A percentile compares a stretch with the other conserved stretches of the same genome.
phyloP scores from a whole-genome alignment of 305 asterid species.

The Solanum hybrid region DNA sequence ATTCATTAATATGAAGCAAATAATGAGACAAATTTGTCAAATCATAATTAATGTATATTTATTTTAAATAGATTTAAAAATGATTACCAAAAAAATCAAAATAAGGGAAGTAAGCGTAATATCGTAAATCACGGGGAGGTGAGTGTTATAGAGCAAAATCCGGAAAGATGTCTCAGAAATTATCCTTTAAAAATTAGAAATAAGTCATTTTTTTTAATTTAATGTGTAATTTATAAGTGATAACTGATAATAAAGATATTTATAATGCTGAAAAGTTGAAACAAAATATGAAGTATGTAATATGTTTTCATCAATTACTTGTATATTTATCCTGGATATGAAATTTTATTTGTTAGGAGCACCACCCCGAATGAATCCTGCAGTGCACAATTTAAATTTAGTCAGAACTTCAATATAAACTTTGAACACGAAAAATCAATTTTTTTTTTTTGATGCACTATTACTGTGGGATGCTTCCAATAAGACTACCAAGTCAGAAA shows the following conservation, averaged over 20 bases:
- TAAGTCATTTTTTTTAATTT: no score
- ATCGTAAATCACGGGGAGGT: neutral
- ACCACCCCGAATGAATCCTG: fast-evolving
- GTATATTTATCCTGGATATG: neutral
- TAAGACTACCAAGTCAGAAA: neutral
- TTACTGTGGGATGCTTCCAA: neutral
- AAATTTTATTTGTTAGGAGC: neutral
- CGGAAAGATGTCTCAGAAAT: fast-evolving
- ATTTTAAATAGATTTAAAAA: neutral
- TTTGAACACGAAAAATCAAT: fast-evolving
- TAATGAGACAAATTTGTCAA: neutral
- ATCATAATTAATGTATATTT: no score
- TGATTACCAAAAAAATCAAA: neutral
- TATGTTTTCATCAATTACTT: neutral
- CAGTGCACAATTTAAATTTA: neutral
- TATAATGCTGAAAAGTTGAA: neutral
- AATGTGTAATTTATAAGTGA: neutral
- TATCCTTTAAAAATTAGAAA: neutral
- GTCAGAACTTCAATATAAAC: fast-evolving
- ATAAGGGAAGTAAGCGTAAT: neutral
- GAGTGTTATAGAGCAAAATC: neutral
- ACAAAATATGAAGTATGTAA: neutral
- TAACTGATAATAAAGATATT: neutral
- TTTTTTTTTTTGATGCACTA: neutral
- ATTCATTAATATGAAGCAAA: neutral